Percentiles rank a stretch among this genome's conserved stretches.
Evolutionary conservation across 2,329 filamentous ascomycete genomes (phyloP).

Genomic region (Malbranchea cinnamomea): DNA sequence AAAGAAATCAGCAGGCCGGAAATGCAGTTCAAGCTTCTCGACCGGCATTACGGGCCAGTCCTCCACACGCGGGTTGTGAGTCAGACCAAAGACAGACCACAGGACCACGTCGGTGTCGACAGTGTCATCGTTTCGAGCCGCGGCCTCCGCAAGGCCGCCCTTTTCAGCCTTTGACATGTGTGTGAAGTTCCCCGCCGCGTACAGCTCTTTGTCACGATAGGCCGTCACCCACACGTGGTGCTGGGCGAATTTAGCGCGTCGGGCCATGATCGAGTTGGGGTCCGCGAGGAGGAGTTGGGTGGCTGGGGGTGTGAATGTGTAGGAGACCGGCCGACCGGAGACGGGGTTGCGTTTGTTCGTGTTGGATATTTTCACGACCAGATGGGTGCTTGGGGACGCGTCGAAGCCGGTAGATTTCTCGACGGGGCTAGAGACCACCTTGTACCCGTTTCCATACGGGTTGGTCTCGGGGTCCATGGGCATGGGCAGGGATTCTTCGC

Average conservation of each 20-base stretch:
- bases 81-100: conserved; percentile 36
- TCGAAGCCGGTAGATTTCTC: conserved; percentile 35
- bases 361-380: conserved; percentile 37
- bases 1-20: conserved; percentile 37
- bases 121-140: conserved; percentile 27
- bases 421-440: conserved; percentile 35
- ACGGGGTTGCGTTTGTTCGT: conserved; percentile 28
- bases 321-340: conserved; percentile 29
- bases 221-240: conserved; percentile 39
- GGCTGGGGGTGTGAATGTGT: conserved; percentile 33
- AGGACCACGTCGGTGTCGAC: conserved; percentile 34
- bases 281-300: conserved; percentile 36
- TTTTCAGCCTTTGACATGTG: conserved; percentile 30
- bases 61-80: conserved; percentile 37
- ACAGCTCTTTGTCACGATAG: conserved; percentile 35
- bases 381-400: conserved; percentile 33
- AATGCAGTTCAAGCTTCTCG: conserved; percentile 33
- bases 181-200: conserved; percentile 34
- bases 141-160: conserved; percentile 31
- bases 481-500: conserved; percentile 38
- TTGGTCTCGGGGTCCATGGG: conserved; percentile 40
- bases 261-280: conserved; percentile 27
- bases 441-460: conserved; percentile 47
- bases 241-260: conserved; percentile 34
- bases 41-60: conserved; percentile 37